Base-by-base conservation (phyloP, 768 basidiomycete genomes). In the Cantharellus anzutake region DNA sequence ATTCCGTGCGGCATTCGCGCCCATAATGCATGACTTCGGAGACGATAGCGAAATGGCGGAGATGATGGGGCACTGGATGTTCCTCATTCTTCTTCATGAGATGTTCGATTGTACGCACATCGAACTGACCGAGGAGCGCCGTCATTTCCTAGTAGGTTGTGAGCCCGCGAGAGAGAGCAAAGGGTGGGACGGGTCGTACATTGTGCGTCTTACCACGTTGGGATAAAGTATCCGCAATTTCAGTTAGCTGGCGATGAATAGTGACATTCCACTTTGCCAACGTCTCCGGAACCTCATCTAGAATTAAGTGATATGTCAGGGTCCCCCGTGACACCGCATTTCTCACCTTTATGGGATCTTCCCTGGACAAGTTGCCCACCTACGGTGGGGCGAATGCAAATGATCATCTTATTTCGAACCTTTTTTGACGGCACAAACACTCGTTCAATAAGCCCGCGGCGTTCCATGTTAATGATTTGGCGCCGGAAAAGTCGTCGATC, bases 1-100 rank as follows among this genome's bases (percentile, higher is more conserved):
- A 89, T 63, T 89, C 78, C 68, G 89, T 80, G 34, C 89, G 83
- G 38, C 90, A 82, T 71, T 97, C 88, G 41, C 90, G 80, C 3
- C 88, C 88, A 63, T 77, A 75, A 0, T 80, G 87, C 70, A 96
- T 93, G 76, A 84, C 83, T 38, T 87, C 69, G 42, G 81, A 78
- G 29, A 78, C 76, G 56, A 88, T 78, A 37, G 80, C 76, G 44
- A 86, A 73, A 68, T 91, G 85, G 57, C 73, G 73, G 11, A 92
- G 76, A 68, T 90, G 87, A 3, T 77, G 61, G 3, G 89, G 89
- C 11, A 82, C 80, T 5, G 73, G 74, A 61, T 67, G 74, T 65
- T 76, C 81, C 63, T 81, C 81, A 29, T 84, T 79, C 51, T 84
- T 79, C 14, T 76, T 75, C 40, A 92, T 76, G 35, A 89, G 71